A percentile compares a stretch with the other conserved stretches of the same genome.
Conservation (phyloP, 805 yeast species). For the Saccharomycopsis synnaedendra region DNA sequence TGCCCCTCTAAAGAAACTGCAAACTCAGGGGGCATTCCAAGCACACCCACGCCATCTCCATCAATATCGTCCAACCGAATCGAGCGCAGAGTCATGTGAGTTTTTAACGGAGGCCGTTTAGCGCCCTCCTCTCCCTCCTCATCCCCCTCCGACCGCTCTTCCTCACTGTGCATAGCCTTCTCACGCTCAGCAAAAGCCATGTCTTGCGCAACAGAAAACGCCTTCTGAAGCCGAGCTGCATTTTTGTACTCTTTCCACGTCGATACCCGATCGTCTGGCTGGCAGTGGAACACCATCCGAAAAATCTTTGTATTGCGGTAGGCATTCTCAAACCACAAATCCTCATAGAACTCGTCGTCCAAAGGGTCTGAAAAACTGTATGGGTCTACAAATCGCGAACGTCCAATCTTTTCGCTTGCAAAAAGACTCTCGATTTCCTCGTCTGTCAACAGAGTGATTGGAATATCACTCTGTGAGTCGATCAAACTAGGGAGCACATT, state of each 20-base stretch:
- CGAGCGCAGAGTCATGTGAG: conserved; percentile 10
- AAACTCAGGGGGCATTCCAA: conserved; percentile 16
- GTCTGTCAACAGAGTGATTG: conserved; percentile 25
- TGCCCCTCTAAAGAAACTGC: not conserved
- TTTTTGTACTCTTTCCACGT: conserved; percentile 86
- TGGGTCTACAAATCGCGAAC: conserved; percentile 62
- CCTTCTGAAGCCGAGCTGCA: conserved; percentile 45
- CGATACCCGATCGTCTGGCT: conserved; percentile 87
- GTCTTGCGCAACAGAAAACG: conserved; percentile 33
- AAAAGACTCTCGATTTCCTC: conserved; percentile 15
- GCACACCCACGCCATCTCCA: conserved; percentile 2
- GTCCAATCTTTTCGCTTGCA: conserved; percentile 4
- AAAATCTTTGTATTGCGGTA: conserved; percentile 71
- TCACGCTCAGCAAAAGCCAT: conserved; percentile 18
- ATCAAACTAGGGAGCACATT: not conserved
- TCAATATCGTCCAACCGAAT: conserved; percentile 11
- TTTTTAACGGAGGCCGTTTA: conserved; percentile 6
- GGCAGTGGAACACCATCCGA: conserved; percentile 81
- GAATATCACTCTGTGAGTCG: conserved; percentile 16
- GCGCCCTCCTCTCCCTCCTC: conserved; percentile 1
- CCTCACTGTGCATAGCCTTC: not conserved
- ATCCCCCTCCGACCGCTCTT: not conserved
- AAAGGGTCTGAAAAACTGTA: conserved; percentile 83
- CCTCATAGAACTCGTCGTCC: conserved; percentile 71
- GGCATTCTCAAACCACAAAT: conserved; percentile 76